Evolutionary conservation across 2,329 filamentous ascomycete genomes (phyloP).

Genomic region (Aspergillus pseudotamarii): DNA sequence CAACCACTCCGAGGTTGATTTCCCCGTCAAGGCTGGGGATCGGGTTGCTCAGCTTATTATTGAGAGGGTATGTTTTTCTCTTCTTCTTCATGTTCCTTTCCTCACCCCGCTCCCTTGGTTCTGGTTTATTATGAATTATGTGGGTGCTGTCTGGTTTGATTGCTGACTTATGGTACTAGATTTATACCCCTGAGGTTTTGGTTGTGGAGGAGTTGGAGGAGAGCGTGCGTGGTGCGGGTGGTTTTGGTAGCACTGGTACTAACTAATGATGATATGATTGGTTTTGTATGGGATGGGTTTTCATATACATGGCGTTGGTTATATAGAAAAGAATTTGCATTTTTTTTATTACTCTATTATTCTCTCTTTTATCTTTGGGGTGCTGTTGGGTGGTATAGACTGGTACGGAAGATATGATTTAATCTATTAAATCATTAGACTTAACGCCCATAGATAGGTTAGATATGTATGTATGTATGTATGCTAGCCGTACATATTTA

Average conservation of each 20-base stretch:
- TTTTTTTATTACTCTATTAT: background rate
- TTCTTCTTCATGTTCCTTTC: background rate
- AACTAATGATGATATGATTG: constrained; percentile 17
- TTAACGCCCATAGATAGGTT: too few relatives aligned
- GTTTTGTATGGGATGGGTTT: background rate
- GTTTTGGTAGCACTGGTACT: constrained; percentile 85
- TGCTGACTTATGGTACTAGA: constrained; percentile 48
- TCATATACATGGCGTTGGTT: background rate
- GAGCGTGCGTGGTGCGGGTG: constrained; percentile 86
- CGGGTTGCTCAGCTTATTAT: constrained; percentile 91
- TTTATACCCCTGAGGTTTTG: constrained; percentile 88
- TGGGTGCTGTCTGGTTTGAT: too few relatives aligned
- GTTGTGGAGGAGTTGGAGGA: constrained; percentile 87
- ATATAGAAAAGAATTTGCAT: background rate
- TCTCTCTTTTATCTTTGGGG: background rate
- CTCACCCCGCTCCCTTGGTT: background rate
- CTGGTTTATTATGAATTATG: too few relatives aligned
- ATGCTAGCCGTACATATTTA: background rate
- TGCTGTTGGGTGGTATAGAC: background rate
- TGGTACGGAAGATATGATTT: background rate
- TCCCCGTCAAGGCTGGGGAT: constrained; percentile 80
- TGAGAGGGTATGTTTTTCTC: constrained; percentile 63
- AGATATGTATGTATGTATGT: background rate
- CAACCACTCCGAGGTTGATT: constrained; percentile 84
- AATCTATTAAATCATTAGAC: too few relatives aligned